Conservation (phyloP, 768 basidiomycete species). For the Tubosaeta sp. region DNA sequence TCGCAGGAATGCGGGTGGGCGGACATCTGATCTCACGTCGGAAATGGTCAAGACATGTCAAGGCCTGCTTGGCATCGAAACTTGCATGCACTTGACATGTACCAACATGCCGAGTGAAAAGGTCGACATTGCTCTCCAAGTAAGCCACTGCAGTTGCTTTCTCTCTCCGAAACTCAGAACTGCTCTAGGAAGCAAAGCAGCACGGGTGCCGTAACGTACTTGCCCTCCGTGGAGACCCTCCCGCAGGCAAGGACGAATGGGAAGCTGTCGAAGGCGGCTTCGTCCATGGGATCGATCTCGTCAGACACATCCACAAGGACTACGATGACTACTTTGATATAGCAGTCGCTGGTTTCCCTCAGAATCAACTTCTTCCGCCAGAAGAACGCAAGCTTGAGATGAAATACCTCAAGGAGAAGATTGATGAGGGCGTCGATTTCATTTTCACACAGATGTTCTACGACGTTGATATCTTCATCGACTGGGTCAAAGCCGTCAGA, state of each 20-base stretch:
- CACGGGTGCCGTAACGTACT: conserved; percentile 91
- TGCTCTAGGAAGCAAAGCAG: conserved; percentile 74
- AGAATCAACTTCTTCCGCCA: conserved; percentile 66
- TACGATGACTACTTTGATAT: conserved; percentile 96
- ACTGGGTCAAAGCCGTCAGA: conserved; percentile 82
- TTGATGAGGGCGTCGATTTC: conserved; percentile 85
- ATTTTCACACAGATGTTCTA: conserved; percentile 99
- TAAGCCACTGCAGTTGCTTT: conserved; percentile 38
- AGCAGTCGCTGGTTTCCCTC: conserved; percentile 91
- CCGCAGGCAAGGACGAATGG: conserved; percentile 86
- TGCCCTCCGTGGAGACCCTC: conserved; percentile 91
- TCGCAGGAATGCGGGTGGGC: conserved; percentile 90
- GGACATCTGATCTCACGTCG: conserved; percentile 90
- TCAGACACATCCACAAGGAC: conserved; percentile 74
- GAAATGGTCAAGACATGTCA: conserved; percentile 96
- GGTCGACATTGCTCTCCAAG: conserved; percentile 84
- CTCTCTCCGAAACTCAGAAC: conserved; percentile 3
- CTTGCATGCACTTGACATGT: conserved; percentile 98
- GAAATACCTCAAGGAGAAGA: conserved; percentile 82
- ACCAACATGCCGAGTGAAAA: conserved; percentile 98
- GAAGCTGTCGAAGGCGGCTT: conserved; percentile 90
- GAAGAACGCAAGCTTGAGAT: conserved; percentile 78
- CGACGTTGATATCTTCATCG: conserved; percentile 85
- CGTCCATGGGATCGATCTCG: conserved; percentile 86
- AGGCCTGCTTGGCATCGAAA: conserved; percentile 88